Evolutionary conservation across 1,284 basidiomycete genomes (phyloP).

Genomic region (Irpex sp.): DNA sequence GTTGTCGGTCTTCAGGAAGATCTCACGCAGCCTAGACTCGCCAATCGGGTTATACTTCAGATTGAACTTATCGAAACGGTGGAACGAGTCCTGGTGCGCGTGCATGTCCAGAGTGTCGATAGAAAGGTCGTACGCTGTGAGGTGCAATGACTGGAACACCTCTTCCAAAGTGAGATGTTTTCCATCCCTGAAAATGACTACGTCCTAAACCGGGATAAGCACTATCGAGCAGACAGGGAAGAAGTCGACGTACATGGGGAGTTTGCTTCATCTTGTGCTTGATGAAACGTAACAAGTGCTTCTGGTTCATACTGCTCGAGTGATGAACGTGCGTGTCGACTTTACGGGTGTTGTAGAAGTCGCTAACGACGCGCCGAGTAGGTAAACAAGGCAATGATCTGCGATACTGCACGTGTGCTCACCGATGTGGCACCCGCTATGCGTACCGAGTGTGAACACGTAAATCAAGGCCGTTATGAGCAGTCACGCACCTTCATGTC

Average conservation of each 20-base stretch:
- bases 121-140: constrained; percentile 96
- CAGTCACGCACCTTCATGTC: constrained; percentile 81
- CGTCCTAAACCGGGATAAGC: constrained; percentile 70
- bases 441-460: not conserved
- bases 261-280: constrained; percentile 92
- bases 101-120: constrained; percentile 99
- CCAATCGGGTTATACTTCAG: constrained; percentile 93
- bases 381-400: not conserved
- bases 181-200: constrained; percentile 94
- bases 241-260: constrained; percentile 49
- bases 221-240: not conserved
- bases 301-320: constrained; percentile 99
- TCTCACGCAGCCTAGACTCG: constrained; percentile 91
- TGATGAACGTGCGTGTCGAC: constrained; percentile 99
- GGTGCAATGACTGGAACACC: constrained; percentile 92
- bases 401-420: constrained; percentile 12
- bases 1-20: constrained; percentile 99
- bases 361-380: constrained; percentile 41
- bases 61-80: constrained; percentile 97
- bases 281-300: constrained; percentile 98
- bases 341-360: constrained; percentile 98
- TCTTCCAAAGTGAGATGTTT: constrained; percentile 85
- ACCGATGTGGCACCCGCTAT: constrained; percentile 72
- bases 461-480: constrained; percentile 12
- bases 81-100: constrained; percentile 95